Percentiles rank a stretch among this genome's conserved stretches.
Evolutionary conservation across 306 rosid species (phyloP).

Genomic region (Lablab purpureus): DNA sequence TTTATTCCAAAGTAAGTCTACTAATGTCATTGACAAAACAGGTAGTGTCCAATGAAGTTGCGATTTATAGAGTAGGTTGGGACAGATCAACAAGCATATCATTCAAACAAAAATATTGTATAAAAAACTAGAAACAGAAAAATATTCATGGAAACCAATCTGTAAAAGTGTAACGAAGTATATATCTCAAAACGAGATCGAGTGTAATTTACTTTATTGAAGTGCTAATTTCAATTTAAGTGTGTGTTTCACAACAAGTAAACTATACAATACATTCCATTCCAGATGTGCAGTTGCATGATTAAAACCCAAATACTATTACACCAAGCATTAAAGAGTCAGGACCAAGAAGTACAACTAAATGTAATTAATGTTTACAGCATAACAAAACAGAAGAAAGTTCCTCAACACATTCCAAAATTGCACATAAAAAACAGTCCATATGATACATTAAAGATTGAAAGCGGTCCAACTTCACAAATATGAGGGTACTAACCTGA

Average conservation of each 20-base stretch:
- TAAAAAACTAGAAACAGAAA: constrained; percentile 13
- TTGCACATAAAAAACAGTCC: constrained; percentile 18
- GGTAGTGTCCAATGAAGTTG: neutral
- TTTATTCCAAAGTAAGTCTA: constrained; percentile 40
- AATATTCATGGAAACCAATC: constrained; percentile 13
- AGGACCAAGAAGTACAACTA: neutral
- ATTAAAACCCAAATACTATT: constrained; percentile 24
- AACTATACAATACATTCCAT: constrained; percentile 15
- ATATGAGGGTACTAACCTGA: constrained; percentile 64
- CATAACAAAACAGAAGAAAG: neutral
- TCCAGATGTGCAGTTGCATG: constrained; percentile 10
- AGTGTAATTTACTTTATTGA: constrained; percentile 8
- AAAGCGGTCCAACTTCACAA: constrained; percentile 30
- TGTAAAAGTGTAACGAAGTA: constrained; percentile 12
- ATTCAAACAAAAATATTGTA: constrained; percentile 8
- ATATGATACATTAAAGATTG: neutral
- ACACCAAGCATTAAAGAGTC: constrained; percentile 13
- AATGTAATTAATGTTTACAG: constrained; percentile 1
- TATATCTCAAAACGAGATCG: constrained; percentile 27
- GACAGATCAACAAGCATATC: constrained; percentile 16
- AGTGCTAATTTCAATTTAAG: constrained; percentile 13
- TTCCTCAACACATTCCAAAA: constrained; percentile 28
- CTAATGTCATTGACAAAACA: constrained; percentile 21
- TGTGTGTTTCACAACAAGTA: neutral
- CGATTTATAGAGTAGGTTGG: neutral